A percentile compares a stretch with the other conserved stretches of the same genome.
Evolutionary conservation across 768 basidiomycete species (phyloP).

Genomic region (Boletus sp.): DNA sequence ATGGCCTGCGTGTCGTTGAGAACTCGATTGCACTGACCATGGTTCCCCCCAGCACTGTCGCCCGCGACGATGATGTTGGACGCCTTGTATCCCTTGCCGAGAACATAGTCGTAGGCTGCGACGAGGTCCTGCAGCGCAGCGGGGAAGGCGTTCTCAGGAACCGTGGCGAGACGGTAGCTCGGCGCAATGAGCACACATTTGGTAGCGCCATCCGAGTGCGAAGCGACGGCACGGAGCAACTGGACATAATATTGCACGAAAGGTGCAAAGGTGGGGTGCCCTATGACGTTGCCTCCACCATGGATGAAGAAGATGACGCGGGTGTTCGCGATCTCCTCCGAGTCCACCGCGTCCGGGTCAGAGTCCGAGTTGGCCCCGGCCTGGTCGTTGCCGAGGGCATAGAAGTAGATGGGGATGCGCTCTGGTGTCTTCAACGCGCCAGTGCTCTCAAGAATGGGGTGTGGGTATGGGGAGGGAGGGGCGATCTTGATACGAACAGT

Average conservation of each 20-base stretch:
- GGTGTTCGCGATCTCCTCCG: not conserved
- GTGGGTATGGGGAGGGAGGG: constrained; percentile 2
- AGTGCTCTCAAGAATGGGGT: not conserved
- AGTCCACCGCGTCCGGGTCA: not conserved
- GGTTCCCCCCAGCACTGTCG: constrained; percentile 22
- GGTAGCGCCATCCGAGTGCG: too few species aligned
- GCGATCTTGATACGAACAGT: constrained; percentile 14
- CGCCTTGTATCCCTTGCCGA: too few species aligned
- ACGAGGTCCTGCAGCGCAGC: too few species aligned
- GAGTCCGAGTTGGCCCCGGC: not conserved
- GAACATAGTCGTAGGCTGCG: too few species aligned
- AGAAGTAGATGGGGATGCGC: constrained; percentile 22
- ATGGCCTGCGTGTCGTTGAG: not conserved
- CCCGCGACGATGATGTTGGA: constrained; percentile 13
- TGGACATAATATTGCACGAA: constrained; percentile 4
- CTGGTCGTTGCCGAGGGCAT: constrained; percentile 1
- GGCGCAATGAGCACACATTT: too few species aligned
- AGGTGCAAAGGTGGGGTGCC: constrained; percentile 10
- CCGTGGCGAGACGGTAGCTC: too few species aligned
- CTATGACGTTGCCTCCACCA: constrained; percentile 18
- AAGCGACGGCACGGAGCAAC: constrained; percentile 11
- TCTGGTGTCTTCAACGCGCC: constrained; percentile 11
- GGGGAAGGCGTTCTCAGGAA: too few species aligned
- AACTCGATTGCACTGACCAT: too few species aligned
- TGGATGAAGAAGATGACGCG: too few species aligned